These are phyloP conservation scores for Onygenales sp. DNA, from an alignment of 2,329 filamentous ascomycete species.

Conservation along the genomic window DNA sequence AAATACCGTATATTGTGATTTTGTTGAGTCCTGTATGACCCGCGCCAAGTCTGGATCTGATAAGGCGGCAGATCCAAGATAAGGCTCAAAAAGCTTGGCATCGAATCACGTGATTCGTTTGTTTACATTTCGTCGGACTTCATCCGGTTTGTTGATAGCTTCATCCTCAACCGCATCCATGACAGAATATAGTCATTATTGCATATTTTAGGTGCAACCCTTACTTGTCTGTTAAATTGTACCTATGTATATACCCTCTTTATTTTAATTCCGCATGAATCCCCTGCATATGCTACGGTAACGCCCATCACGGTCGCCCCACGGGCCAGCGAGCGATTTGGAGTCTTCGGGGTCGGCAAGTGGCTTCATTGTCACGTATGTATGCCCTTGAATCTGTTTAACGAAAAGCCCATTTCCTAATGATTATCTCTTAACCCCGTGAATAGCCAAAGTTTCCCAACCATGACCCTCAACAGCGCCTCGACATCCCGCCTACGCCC, in stretches of 20 bases:
- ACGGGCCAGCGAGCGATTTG: too few species aligned
- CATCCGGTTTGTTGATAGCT: not conserved
- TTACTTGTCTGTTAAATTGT: not conserved
- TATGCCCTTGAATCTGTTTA: too few species aligned
- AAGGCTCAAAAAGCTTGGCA: not conserved
- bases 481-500: conserved; percentile 8
- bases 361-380: too few species aligned
- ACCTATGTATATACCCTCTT: not conserved
- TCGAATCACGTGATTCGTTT: not conserved
- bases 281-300: not conserved
- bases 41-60: too few species aligned
- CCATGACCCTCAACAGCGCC: conserved; percentile 2
- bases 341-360: too few species aligned
- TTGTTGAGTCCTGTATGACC: not conserved
- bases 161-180: not conserved
- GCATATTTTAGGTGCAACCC: not conserved
- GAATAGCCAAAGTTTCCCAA: not conserved
- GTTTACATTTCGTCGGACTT: not conserved
- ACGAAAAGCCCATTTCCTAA: too few species aligned
- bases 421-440: too few species aligned
- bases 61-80: not conserved
- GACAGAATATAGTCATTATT: not conserved
- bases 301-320: too few species aligned
- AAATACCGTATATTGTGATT: not conserved
- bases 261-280: not conserved